Evolutionary conservation across 2,329 filamentous ascomycete species (phyloP).

Genomic region (Ambrosiella cleistominuta): DNA sequence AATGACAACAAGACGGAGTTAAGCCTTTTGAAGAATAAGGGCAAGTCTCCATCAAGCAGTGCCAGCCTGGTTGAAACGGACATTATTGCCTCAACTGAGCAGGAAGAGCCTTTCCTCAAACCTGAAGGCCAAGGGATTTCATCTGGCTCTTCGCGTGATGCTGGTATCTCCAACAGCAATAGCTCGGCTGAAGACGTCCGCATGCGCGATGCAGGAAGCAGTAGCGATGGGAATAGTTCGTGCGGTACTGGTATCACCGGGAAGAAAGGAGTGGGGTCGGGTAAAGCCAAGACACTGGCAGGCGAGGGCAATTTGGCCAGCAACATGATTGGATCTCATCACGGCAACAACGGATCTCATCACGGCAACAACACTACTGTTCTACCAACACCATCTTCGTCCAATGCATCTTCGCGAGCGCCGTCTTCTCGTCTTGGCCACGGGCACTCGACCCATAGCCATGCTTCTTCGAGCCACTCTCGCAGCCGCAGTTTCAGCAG

Average conservation of each 20-base stretch:
- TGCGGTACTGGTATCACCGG: neutral
- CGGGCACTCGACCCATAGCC: neutral
- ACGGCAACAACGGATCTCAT: neutral
- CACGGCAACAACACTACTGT: neutral
- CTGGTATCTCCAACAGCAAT: slow-evolving; percentile 1
- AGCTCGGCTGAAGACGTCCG: neutral
- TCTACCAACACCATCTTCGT: neutral
- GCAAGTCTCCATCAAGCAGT: neutral
- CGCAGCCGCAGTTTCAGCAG: neutral
- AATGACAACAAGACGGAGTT: neutral
- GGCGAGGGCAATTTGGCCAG: neutral
- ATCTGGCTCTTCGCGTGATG: neutral
- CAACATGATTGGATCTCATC: neutral
- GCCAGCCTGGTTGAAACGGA: neutral
- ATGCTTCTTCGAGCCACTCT: neutral
- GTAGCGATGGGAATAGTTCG: neutral
- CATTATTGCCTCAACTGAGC: neutral
- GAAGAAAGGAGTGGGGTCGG: neutral
- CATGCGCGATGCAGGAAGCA: slow-evolving; percentile 1
- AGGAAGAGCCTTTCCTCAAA: neutral
- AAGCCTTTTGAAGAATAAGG: neutral
- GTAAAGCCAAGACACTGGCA: neutral
- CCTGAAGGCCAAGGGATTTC: neutral
- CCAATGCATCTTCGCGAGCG: neutral
- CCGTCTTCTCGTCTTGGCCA: neutral